Evolutionary conservation across 2,329 filamentous ascomycete genomes (phyloP), one percentile per base, ranked within the genome.

Genomic region (Alternaria gaisen): DNA sequence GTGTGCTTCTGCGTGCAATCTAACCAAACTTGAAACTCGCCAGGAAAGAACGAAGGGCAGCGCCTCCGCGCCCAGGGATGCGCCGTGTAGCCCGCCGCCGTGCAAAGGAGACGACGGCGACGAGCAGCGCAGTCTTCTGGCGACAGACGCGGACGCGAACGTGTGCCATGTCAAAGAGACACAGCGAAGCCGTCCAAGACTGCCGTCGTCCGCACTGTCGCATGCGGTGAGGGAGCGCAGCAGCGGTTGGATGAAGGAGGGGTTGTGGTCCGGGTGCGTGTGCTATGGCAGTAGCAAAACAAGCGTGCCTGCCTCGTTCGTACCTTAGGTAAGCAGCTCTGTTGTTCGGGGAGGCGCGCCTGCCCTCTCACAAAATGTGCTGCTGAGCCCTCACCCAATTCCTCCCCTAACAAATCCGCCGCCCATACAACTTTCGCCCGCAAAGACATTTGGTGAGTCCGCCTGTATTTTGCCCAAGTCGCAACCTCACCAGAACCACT

Each of bases 391-490:
- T 61, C 61, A 65, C 62, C 56, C 58, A 55, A 56, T 50, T 50
- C 50, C 44, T 57, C 57, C 53, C 52, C 57, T 50, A 44, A 41
- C 57, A 47, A 66, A 56, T 57, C 63, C 61, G 60, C 55, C 60
- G 60, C 65, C 61, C 65, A 66, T 71, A 71, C 66, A 72, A 68
- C 67, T 62, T 60, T 66, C 61, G 64, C 68, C 64, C 57, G 68
- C 69, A 68, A 68, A 70, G 61, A 61, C 65, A 54, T 70, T 69
- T 71, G 71, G 75, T 77, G 64, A 72, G 75, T 77, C 65, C 64
- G 74, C 74, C 70, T 72, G 65, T 20, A 60, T 52, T 52, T 52
- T 52, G 53, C 46, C 58, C 12, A 57, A 60, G 53, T 67, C 58
- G 58, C 64, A 65, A 51, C 61, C 60, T 51, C 54, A 53, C 59